These are phyloP conservation scores for Ustilago loliicola DNA, from an alignment of 1,284 basidiomycete genomes.

Conservation along the genomic window DNA sequence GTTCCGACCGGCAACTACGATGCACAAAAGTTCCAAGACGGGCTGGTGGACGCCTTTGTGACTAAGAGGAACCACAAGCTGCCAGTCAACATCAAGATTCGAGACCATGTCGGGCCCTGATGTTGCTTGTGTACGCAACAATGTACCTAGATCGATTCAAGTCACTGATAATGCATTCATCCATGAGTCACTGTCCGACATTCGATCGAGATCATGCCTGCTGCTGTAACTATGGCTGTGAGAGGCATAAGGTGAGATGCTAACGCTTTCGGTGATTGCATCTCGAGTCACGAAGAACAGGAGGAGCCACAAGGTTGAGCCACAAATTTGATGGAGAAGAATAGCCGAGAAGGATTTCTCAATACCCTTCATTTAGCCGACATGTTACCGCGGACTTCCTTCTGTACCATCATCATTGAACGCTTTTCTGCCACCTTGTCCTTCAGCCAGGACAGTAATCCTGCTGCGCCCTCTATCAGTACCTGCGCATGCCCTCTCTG, in stretches of 20 bases:
- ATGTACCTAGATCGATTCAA: no score
- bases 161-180: background rate
- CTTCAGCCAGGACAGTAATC: background rate
- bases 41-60: constrained; percentile 21
- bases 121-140: background rate
- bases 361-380: background rate
- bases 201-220: no score
- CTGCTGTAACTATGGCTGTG: no score
- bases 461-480: background rate
- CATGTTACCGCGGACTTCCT: background rate
- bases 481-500: background rate
- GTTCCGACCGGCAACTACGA: constrained; percentile 21
- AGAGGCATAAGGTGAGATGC: no score
- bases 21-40: constrained; percentile 28
- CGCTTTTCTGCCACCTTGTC: no score
- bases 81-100: constrained; percentile 20
- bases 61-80: constrained; percentile 23
- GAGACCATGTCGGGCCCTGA: constrained; percentile 19
- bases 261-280: no score
- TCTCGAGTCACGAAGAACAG: no score
- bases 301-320: no score
- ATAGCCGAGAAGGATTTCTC: no score
- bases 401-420: background rate
- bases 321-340: no score
- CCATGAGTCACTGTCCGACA: background rate